Base-by-base conservation (phyloP, 2,329 filamentous ascomycete species). In the Beauveria pseudobassiana region DNA sequence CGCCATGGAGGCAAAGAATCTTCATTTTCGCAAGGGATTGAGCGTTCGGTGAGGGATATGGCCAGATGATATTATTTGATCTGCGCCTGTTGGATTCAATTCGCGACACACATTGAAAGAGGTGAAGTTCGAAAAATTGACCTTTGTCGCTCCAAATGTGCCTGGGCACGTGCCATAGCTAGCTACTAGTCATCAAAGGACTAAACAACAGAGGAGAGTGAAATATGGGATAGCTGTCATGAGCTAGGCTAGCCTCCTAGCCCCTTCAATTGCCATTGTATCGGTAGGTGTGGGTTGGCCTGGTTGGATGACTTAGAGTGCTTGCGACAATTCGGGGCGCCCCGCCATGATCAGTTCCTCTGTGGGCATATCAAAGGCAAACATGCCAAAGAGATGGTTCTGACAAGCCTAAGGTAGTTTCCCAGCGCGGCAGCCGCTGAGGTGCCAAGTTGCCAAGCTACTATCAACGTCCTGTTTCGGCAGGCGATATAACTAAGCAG, bases 1-100 rank as follows among this genome's bases (percentile, higher is more conserved):
- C 80, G 64, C 82, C 82, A 40, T 82, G 82, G 9, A 85, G 75
- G 68, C 82, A 85, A 38, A 85, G 71, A 58, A 85, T 81, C 67
- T 75, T 81, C 82, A 85, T 84, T 20, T 65, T 77, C 4, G n/a
- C 8, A 42, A 22, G 38, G n/a, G 28, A 14, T 22, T 28, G 26
- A 1, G 28, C 18, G n/a, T 12, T 46, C 5, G 5, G 4, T n/a
- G 34, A 8, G 28, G 4, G 9, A 22, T 22, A 30, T 3, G 12
- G 0, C 26, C 9, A 12, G 7, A 7, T n/a, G 2, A n/a, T n/a
- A 26, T 40, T 24, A 7, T n/a, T 14, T n/a, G 10, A 34, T 8
- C 16, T 8, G 8, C 9, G 51, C 34, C 14, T 20, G 18, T 48
- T 26, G 20, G n/a, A n/a, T 10, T 16, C 6, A 55, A 30, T 2